phyloP scores from a whole-genome alignment of 2,329 filamentous ascomycete species.

The Colletotrichum viniferum region DNA sequence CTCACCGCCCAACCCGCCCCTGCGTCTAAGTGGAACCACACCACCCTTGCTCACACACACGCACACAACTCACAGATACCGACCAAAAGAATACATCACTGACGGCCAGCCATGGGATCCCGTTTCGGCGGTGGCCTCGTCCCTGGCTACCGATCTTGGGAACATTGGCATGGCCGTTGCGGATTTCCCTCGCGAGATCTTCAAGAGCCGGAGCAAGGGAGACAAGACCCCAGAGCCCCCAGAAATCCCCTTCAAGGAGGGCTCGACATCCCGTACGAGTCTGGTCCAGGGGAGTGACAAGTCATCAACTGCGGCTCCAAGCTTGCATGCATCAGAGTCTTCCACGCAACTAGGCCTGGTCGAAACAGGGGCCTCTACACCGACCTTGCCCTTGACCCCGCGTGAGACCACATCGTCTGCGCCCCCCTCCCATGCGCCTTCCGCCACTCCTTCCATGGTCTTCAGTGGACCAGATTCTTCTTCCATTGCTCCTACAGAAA shows the following conservation, averaged over 20 bases:
- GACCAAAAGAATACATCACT: constrained; percentile 71
- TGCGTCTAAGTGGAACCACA: not conserved
- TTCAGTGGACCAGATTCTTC: constrained; percentile 26
- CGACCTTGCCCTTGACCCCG: constrained; percentile 1
- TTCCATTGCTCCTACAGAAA: constrained; percentile 34
- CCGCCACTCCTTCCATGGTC: constrained; percentile 22
- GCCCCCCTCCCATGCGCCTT: not conserved
- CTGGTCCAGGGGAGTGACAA: not conserved
- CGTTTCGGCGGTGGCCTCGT: constrained; percentile 76
- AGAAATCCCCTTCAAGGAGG: not conserved
- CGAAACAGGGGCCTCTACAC: constrained; percentile 1
- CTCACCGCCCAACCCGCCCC: not conserved
- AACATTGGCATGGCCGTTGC: constrained; percentile 83
- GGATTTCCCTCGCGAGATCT: constrained; percentile 68
- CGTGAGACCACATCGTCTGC: not conserved
- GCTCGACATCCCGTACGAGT: not conserved
- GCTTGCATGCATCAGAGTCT: constrained; percentile 13
- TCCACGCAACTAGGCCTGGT: constrained; percentile 12
- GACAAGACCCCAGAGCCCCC: constrained; percentile 15
- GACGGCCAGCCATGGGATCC: constrained; percentile 82
- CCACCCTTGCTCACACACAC: not conserved
- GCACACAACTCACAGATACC: constrained; percentile 42
- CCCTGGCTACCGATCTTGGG: constrained; percentile 82
- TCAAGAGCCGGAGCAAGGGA: constrained; percentile 40
- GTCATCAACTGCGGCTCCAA: not conserved